Percentiles rank a stretch among this genome's conserved stretches.
These are phyloP conservation scores for Blastomyces silverae DNA, from an alignment of 2,329 filamentous ascomycete species.

Conservation along the genomic window DNA sequence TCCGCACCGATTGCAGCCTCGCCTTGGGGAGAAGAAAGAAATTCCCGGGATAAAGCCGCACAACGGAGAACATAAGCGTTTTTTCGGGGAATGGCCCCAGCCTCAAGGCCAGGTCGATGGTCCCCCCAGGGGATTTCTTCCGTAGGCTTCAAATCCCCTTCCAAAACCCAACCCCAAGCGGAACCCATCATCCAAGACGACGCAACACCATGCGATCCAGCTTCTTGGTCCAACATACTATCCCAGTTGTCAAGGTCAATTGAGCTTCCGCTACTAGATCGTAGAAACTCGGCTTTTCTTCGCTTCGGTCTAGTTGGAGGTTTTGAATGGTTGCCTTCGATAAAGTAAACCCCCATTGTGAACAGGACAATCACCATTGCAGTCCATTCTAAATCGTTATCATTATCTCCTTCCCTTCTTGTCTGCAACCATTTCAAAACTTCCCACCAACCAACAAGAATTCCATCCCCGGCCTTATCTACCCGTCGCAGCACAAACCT, in stretches of 20 bases:
- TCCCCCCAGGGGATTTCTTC: conserved; percentile 16
- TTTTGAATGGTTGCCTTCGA: conserved; percentile 34
- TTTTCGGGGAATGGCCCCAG: conserved; percentile 28
- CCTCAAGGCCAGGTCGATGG: conserved; percentile 11
- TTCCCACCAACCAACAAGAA: conserved; percentile 68
- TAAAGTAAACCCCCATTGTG: conserved; percentile 56
- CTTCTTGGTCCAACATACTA: conserved; percentile 44
- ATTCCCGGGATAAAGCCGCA: conserved; percentile 57
- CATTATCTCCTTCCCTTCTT: conserved; percentile 41
- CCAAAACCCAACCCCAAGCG: conserved; percentile 66
- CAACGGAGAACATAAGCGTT: conserved; percentile 43
- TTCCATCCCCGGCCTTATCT: conserved; percentile 50
- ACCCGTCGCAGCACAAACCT: conserved; percentile 57
- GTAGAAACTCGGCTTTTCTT: conserved; percentile 40
- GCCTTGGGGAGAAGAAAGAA: conserved; percentile 55
- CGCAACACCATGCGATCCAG: conserved; percentile 36
- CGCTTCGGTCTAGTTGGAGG: conserved; percentile 33
- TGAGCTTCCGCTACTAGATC: conserved; percentile 47
- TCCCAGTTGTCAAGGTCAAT: conserved; percentile 44
- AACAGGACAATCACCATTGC: conserved; percentile 59
- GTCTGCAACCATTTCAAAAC: conserved; percentile 58
- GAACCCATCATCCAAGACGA: conserved; percentile 50
- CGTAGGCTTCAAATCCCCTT: conserved; percentile 44
- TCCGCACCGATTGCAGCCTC: conserved; percentile 47
- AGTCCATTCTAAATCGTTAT: conserved; percentile 61